Evolutionary conservation across 371 early-diverging fungal species (phyloP).

Genomic region (Smittium culicis): DNA sequence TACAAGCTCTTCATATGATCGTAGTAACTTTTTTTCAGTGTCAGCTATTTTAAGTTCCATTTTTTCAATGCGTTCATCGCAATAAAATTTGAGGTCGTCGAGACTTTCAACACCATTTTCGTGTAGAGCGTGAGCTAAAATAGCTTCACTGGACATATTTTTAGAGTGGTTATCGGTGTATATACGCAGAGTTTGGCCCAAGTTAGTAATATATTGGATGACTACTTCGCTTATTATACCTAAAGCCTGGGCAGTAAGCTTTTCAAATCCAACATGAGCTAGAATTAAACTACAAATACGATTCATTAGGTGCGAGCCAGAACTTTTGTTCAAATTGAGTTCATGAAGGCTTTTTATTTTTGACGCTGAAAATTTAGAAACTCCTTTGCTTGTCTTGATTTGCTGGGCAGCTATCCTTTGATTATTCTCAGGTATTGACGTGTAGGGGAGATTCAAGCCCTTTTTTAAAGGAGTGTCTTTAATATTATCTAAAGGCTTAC

Average conservation of each 20-base stretch:
- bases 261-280: conserved; percentile 82
- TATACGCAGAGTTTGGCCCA: conserved; percentile 62
- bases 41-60: conserved; percentile 56
- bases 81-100: conserved; percentile 53
- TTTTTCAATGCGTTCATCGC: conserved; percentile 57
- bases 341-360: background rate
- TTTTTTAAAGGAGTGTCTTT: background rate
- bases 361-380: no score
- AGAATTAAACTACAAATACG: conserved; percentile 52
- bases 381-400: no score
- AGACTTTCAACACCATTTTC: conserved; percentile 61
- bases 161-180: conserved; percentile 64
- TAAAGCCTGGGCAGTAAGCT: conserved; percentile 45
- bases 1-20: conserved; percentile 43
- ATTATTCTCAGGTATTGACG: background rate
- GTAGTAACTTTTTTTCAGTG: conserved; percentile 50
- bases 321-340: conserved; percentile 22
- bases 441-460: background rate
- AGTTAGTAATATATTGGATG: conserved; percentile 57
- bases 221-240: conserved; percentile 62
- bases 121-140: conserved; percentile 63
- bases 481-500: background rate
- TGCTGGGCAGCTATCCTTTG: no score
- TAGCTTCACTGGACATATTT: conserved; percentile 66
- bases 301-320: conserved; percentile 46